These are phyloP conservation scores for Beverwykella pulmonaria DNA, from an alignment of 495 filamentous ascomycete genomes.

Conservation along the genomic window DNA sequence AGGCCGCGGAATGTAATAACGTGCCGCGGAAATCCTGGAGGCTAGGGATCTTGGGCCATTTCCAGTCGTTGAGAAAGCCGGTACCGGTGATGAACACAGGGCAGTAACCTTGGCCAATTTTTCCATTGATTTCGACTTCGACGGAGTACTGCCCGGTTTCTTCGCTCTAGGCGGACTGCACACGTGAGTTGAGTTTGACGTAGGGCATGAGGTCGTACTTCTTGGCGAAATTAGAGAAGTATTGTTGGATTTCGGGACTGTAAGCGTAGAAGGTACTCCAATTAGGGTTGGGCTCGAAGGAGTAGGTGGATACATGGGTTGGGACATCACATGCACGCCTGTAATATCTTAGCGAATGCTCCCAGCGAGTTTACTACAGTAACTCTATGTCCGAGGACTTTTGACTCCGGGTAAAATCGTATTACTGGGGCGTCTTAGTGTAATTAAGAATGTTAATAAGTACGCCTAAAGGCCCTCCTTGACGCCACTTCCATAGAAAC, in stretches of 20 bases:
- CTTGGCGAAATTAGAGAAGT: slow-evolving; percentile 30
- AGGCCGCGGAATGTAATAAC: slow-evolving; percentile 15
- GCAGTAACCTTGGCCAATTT: slow-evolving; percentile 29
- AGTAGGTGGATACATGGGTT: slow-evolving; percentile 39
- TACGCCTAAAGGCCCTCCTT: too few relatives aligned
- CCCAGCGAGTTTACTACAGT: too few relatives aligned
- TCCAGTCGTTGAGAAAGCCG: slow-evolving; percentile 36
- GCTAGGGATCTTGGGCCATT: slow-evolving; percentile 22
- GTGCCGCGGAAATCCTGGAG: slow-evolving; percentile 21
- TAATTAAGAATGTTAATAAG: too few relatives aligned
- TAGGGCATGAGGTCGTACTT: slow-evolving; percentile 32
- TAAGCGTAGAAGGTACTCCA: slow-evolving; percentile 29
- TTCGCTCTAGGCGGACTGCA: slow-evolving; percentile 39
- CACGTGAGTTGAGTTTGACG: slow-evolving; percentile 26
- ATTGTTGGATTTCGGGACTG: slow-evolving; percentile 34
- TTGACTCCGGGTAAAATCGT: too few relatives aligned
- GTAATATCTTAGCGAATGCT: too few relatives aligned
- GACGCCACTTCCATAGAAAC: too few relatives aligned
- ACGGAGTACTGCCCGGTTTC: slow-evolving; percentile 38
- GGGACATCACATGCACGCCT: slow-evolving; percentile 4
- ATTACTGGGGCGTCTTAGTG: too few relatives aligned
- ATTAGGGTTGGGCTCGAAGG: slow-evolving; percentile 39
- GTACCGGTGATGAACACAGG: slow-evolving; percentile 37
- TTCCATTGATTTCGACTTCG: slow-evolving; percentile 30
- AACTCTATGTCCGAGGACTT: too few relatives aligned